Base-by-base conservation (phyloP, 73 alveolate species). In the Paramecium sexaurelia region DNA sequence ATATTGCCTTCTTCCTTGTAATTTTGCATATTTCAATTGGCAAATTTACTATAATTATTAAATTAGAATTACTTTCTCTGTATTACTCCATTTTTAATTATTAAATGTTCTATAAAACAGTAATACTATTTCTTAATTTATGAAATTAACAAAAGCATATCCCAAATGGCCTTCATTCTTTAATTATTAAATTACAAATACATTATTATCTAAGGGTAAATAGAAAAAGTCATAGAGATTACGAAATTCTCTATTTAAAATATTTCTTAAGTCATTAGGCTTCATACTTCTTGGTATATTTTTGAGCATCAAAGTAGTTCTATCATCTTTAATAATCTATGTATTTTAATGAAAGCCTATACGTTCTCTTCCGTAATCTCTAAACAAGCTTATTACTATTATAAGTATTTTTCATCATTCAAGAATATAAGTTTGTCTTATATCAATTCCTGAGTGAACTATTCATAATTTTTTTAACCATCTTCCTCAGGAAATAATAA, bases 101-200 rank as follows among this genome's bases (percentile, higher is more conserved):
- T 78, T 78, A 78, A 29, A 78, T 45, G 43, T 41, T 41, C 73
- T 78, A 78, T 40, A 78, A 43, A 78, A 78, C 55, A 24, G 39
- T 32, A 78, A 39, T 37, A 78, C 90, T 1, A 45, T 29, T 7
- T 78, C 75, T 17, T 20, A 13, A 24, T 20, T 24, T 7, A 33
- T 40, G 32, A 78, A 78, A 41, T 78, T 78, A 43, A 78, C 90
- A 78, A 78, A 78, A 15, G 90, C 90, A 78, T 78, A 78, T 19
- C 90, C 90, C 29, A 78, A 24, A 43, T 78, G 45, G 8, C 73
- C 86, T 17, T 78, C 75, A 78, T 22, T 24, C 90, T 51, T 45
- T 6, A 78, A 19, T 41, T 39, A 41, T 24, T 9, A 9, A 29
- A 41, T 78, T 45, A 24, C 24, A 20, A 39, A 29, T 78, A 78